These are phyloP conservation scores for Crithidia expoeki DNA, from an alignment of 208 protist species.

Conservation along the genomic window DNA sequence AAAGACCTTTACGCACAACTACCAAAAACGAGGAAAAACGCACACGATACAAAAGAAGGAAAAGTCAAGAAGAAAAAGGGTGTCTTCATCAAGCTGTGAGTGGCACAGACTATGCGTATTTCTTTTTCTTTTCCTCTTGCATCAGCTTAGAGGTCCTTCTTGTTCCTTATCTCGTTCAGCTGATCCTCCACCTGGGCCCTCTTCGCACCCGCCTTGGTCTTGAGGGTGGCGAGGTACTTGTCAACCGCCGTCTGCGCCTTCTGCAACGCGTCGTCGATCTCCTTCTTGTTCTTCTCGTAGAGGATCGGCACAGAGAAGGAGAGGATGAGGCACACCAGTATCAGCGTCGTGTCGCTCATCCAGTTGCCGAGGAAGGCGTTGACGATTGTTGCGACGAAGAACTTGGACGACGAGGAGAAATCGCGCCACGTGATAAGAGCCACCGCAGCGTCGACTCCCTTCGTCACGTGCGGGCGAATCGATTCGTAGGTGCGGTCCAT, in stretches of 20 bases:
- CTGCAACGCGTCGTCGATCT: conserved; percentile 52
- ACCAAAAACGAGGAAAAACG: too few species aligned
- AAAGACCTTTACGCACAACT: too few species aligned
- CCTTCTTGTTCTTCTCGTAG: conserved; percentile 76
- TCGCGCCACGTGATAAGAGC: conserved; percentile 72
- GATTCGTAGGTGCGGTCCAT: conserved; percentile 63
- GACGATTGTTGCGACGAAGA: conserved; percentile 51
- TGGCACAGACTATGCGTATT: too few species aligned
- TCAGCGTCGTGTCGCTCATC: conserved; percentile 65
- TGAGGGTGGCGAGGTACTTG: conserved; percentile 58
- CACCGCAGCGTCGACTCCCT: conserved; percentile 33
- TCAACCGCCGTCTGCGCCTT: conserved; percentile 35
- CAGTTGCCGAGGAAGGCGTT: conserved; percentile 74
- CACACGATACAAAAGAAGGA: too few species aligned
- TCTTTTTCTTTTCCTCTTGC: too few species aligned
- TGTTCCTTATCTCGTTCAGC: conserved; percentile 34
- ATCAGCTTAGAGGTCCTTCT: conserved; percentile 36
- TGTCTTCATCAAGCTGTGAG: too few species aligned
- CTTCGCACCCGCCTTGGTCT: conserved; percentile 33
- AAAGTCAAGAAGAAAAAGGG: too few species aligned
- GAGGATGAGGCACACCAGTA: conserved; percentile 41
- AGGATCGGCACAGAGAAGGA: conserved; percentile 61
- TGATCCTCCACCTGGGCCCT: conserved; percentile 32
- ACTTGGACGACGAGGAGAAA: conserved; percentile 44
- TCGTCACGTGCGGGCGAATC: conserved; percentile 44